Evolutionary conservation across 2,329 filamentous ascomycete genomes (phyloP).

Genomic region (Albophoma yamanashiensis): DNA sequence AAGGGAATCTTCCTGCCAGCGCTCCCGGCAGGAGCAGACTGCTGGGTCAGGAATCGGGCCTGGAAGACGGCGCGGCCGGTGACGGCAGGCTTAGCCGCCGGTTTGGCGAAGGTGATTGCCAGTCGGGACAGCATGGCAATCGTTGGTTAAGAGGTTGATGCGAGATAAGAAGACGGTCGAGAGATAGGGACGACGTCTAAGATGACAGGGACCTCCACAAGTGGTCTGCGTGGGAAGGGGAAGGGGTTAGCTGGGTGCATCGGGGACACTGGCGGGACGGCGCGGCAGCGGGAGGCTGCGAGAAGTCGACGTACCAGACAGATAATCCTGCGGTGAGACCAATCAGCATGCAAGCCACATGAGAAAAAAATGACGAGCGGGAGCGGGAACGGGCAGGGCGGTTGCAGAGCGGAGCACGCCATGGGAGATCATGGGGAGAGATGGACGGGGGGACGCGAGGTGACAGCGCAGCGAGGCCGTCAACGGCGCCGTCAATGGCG

Average conservation of each 20-base stretch:
- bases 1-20: constrained; percentile 58
- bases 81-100: constrained; percentile 32
- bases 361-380: constrained; percentile 4
- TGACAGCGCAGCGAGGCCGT: neutral
- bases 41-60: constrained; percentile 22
- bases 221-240: constrained; percentile 20
- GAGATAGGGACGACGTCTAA: constrained; percentile 13
- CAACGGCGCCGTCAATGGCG: neutral
- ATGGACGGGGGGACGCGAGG: neutral
- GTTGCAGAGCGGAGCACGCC: neutral
- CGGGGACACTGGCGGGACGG: constrained; percentile 4
- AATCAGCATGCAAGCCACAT: constrained; percentile 29
- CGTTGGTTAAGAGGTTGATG: constrained; percentile 2
- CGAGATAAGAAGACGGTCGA: constrained; percentile 9
- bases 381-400: neutral
- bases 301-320: constrained; percentile 50
- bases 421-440: no score
- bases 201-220: constrained; percentile 29
- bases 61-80: constrained; percentile 27
- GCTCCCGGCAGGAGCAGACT: constrained; percentile 50
- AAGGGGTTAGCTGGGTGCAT: constrained; percentile 8
- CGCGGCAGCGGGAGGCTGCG: constrained; percentile 4
- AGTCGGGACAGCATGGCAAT: constrained; percentile 51
- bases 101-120: constrained; percentile 40
- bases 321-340: constrained; percentile 50